phyloP scores from a whole-genome alignment of 169 alveolate genomes.

The Babesia divergens region DNA sequence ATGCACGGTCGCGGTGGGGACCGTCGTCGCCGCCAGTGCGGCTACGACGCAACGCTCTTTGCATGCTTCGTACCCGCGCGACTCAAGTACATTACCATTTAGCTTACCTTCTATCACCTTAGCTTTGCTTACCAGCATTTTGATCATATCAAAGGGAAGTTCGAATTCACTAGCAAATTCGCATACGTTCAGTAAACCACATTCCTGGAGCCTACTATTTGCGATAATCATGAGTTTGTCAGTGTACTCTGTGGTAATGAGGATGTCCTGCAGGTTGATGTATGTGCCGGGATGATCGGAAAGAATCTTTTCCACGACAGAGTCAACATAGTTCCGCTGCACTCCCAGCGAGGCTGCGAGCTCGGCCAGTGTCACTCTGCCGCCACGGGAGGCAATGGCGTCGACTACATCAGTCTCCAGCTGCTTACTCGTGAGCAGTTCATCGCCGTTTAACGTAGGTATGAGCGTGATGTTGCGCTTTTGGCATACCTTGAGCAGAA shows the following conservation, averaged over 20 bases:
- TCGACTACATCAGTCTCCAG: constrained; percentile 33
- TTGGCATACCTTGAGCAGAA: constrained; percentile 55
- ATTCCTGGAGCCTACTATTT: constrained; percentile 46
- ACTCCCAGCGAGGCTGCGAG: constrained; percentile 35
- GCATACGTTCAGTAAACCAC: constrained; percentile 41
- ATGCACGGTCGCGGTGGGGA: constrained; percentile 36
- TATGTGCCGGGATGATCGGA: not conserved
- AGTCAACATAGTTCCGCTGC: constrained; percentile 52
- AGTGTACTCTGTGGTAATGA: constrained; percentile 31
- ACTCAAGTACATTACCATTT: constrained; percentile 52
- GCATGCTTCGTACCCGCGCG: constrained; percentile 30
- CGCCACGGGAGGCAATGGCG: constrained; percentile 34
- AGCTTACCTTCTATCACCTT: constrained; percentile 31
- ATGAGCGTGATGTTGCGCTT: constrained; percentile 39
- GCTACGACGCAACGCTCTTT: constrained; percentile 44
- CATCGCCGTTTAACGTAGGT: constrained; percentile 47
- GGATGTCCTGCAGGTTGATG: constrained; percentile 30
- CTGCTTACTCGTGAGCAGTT: constrained; percentile 52
- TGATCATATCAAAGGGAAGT: constrained; percentile 53
- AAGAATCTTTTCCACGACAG: constrained; percentile 25
- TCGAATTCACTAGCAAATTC: constrained; percentile 59
- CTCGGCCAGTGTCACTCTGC: constrained; percentile 44
- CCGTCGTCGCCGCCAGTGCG: constrained; percentile 48
- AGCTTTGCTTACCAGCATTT: constrained; percentile 4
- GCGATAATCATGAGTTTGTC: constrained; percentile 26